Percentiles rank a stretch among this genome's conserved stretches.
phyloP scores from a whole-genome alignment of 2,329 filamentous ascomycete genomes.

The Pyrenochaeta sp. region DNA sequence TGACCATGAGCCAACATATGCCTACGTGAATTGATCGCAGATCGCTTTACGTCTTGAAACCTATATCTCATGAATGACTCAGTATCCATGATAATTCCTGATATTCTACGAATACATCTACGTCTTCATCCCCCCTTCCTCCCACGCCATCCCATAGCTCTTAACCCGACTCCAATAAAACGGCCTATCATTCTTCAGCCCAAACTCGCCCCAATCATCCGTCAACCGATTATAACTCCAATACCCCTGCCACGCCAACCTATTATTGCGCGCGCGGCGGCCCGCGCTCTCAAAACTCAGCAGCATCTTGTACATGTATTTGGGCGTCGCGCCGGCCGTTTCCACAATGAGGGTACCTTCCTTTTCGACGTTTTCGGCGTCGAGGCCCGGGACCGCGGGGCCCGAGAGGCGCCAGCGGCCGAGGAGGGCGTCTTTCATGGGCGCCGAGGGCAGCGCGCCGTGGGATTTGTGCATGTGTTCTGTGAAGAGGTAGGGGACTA shows the following conservation, averaged over 20 bases:
- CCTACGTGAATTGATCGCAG: too few relatives aligned
- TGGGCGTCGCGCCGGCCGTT: conserved; percentile 79
- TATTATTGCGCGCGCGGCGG: conserved; percentile 75
- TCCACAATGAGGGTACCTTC: conserved; percentile 71
- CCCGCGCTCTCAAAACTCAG: conserved; percentile 72
- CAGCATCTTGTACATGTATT: conserved; percentile 87
- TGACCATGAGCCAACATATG: not conserved
- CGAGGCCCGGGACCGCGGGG: conserved; percentile 39
- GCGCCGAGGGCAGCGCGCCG: conserved; percentile 53
- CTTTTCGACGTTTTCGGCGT: conserved; percentile 24
- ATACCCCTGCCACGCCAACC: conserved; percentile 85
- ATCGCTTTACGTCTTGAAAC: too few relatives aligned
- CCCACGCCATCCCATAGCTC: conserved; percentile 60
- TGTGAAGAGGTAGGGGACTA: conserved; percentile 82
- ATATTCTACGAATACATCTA: not conserved
- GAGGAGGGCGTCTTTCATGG: conserved; percentile 73
- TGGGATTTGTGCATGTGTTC: conserved; percentile 65
- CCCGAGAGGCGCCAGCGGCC: conserved; percentile 73
- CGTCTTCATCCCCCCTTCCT: conserved; percentile 23
- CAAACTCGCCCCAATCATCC: conserved; percentile 89
- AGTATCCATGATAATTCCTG: not conserved
- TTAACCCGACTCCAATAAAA: conserved; percentile 69
- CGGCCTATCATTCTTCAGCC: conserved; percentile 65
- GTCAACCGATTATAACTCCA: conserved; percentile 90
- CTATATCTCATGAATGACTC: too few relatives aligned